Percentiles rank a stretch among this genome's conserved stretches.
Conservation (phyloP, 2,329 filamentous ascomycete species). For the Alternaria atra region DNA sequence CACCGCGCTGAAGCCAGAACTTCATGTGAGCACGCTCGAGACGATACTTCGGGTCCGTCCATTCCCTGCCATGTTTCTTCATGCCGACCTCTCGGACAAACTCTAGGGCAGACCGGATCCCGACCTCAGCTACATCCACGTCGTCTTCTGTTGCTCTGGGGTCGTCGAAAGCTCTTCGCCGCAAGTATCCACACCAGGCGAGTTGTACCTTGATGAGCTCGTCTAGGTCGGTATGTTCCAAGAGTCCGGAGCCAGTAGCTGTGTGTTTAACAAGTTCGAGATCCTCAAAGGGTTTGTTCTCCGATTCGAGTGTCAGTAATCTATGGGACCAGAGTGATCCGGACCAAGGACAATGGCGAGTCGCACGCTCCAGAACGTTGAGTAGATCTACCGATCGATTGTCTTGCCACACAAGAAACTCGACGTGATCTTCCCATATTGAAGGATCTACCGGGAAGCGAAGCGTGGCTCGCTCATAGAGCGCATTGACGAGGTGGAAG, state of each 20-base stretch:
- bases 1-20: conserved; percentile 84
- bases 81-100: conserved; percentile 81
- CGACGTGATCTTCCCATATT: conserved; percentile 84
- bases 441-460: conserved; percentile 76
- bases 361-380: conserved; percentile 80
- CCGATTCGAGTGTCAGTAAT: conserved; percentile 83
- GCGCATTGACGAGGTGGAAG: conserved; percentile 63
- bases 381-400: conserved; percentile 64
- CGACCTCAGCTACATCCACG: conserved; percentile 87
- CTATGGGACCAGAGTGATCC: conserved; percentile 91
- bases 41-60: conserved; percentile 84
- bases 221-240: conserved; percentile 86
- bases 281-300: conserved; percentile 76
- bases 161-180: conserved; percentile 80
- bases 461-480: conserved; percentile 81
- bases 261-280: conserved; percentile 92
- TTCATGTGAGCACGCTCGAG: conserved; percentile 93
- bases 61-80: conserved; percentile 77
- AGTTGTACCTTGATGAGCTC: conserved; percentile 90
- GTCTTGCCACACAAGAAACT: conserved; percentile 69
- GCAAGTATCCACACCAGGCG: conserved; percentile 93
- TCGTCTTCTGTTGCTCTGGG: conserved; percentile 76
- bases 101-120: conserved; percentile 84
- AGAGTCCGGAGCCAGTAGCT: conserved; percentile 83
- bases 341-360: conserved; percentile 91